Base-by-base conservation (phyloP, 2,329 filamentous ascomycete species). In the Lojkania enalia region DNA sequence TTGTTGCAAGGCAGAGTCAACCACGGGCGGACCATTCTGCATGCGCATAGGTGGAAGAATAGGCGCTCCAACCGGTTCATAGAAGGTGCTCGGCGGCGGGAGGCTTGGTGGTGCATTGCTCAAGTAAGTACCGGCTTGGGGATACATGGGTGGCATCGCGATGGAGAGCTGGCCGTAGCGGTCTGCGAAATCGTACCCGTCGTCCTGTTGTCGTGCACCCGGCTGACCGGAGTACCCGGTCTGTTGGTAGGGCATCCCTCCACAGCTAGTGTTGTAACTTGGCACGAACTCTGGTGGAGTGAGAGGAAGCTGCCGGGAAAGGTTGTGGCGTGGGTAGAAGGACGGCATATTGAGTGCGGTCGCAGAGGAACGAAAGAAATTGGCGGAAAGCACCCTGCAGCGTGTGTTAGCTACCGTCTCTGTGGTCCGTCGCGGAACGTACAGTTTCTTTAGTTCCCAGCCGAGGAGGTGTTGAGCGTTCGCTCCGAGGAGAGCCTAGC, bases 231-330 rank as follows among this genome's bases (percentile, higher is more conserved):
- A 59, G 52, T 76, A 77, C 39, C 69, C 63, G 46, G 70, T 63
- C 54, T 73, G 72, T 50, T 71, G 68, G 60, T 75, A 74, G 48
- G 73, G 73, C 64, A 75, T 72, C 42, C 66, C 66, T 57, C 68
- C 71, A 48, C 72, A 76, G 29, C 67, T 70, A 48, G 70, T 71
- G 52, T 71, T 63, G 59, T 71, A 72, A 54, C 60, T 71, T 27
- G 71, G 69, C 31, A 72, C 63, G 50, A 72, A 74, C 57, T 77
- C 75, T 47, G 75, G 76, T 9, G 76, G 76, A 38, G 76, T 78
- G 48, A 77, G 70, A 49, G 73, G 74, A 36, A 74, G 63, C 48
- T 69, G 66, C 52, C 69, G 63, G 42, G 69, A 67, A 66, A 71
- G 62, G 49, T 69, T 63, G 52, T 73, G 71, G 46, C 73, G 69